These are phyloP conservation scores for Gossypium schwendimanii DNA, from an alignment of 441 rosid genomes.

Conservation along the genomic window DNA sequence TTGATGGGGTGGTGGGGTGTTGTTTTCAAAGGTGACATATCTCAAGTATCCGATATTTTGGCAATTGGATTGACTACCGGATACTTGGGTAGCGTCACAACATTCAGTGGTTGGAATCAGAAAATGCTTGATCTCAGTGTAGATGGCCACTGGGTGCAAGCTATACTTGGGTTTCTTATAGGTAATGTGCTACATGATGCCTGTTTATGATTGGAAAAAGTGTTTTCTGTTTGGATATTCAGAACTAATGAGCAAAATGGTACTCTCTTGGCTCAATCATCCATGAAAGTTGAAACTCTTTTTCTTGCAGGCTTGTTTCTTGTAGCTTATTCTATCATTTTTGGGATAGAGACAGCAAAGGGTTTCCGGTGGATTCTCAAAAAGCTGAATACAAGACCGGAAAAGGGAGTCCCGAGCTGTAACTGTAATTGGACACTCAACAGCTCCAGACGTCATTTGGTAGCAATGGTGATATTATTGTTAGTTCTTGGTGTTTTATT, in stretches of 20 bases:
- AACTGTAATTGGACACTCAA: conserved; percentile 33
- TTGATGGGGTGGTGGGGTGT: conserved; percentile 96
- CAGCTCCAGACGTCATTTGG: conserved; percentile 35
- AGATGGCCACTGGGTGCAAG: conserved; percentile 61
- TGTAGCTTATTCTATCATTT: conserved; percentile 56
- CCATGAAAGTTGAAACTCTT: background rate
- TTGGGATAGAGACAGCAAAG: conserved; percentile 76
- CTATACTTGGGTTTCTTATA: conserved; percentile 55
- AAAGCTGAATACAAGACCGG: conserved; percentile 18
- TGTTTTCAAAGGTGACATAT: conserved; percentile 69
- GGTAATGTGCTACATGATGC: conserved; percentile 35
- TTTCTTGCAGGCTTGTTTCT: conserved; percentile 64
- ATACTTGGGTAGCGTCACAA: conserved; percentile 79
- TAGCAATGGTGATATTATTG: conserved; percentile 33
- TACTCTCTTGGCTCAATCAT: background rate
- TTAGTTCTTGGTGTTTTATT: conserved; percentile 38
- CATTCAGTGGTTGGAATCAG: conserved; percentile 93
- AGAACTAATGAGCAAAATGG: background rate
- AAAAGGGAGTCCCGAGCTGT: conserved; percentile 2
- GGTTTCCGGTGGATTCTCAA: conserved; percentile 50
- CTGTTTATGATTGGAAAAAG: background rate
- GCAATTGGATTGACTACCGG: conserved; percentile 79
- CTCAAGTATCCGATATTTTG: conserved; percentile 51
- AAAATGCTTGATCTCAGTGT: conserved; percentile 80
- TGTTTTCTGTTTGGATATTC: background rate